Base-by-base conservation (phyloP, 306 rosid genomes). In the Carpinus viminea region DNA sequence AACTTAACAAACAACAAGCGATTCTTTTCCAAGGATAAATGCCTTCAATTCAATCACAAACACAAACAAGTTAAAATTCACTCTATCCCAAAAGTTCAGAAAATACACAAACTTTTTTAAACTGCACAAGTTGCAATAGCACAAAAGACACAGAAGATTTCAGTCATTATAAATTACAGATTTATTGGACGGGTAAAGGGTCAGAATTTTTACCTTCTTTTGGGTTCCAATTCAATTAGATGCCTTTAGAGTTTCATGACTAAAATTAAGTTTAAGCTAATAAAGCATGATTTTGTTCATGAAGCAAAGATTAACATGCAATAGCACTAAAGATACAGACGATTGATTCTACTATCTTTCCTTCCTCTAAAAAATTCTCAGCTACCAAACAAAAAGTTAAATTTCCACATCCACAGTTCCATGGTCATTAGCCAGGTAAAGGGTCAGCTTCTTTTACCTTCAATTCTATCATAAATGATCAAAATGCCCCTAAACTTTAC, bases 21-120 rank as follows among this genome's bases (percentile, higher is more conserved):
- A 81, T 91, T 93, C 84, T 96, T 96, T 87, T 93, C 99, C 82
- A 96, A 83, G 3, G 99, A 88, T 86, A 96, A 88, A 85, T 91
- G 91, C 99, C 99, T 96, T 89, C 90, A 83, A 72, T 78, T 60
- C 82, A 75, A 74, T 56, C 13, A 20, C 24, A 46, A 57, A 45
- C 13, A 17, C 16, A 69, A 50, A 1, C 43, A 18, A 72, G 21
- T 72, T 11, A 24, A 55, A 12, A 51, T 26, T 21, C 17, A 47
- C 74, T 24, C 46, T 21, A 12, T 53, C 38, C 1, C 2, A 36
- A 50, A 48, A 7, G 7, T 18, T 10, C 5, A 7, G 4, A 12
- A 71, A 45, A 11, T 11, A 45, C 34, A 31, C 34, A 31, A 31
- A 31, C 34, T 31, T 31, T 31, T 31, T 31, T 31, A 31, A 31